Conservation (phyloP, 2,329 filamentous ascomycete genomes). For the Sarocladium oryzae region DNA sequence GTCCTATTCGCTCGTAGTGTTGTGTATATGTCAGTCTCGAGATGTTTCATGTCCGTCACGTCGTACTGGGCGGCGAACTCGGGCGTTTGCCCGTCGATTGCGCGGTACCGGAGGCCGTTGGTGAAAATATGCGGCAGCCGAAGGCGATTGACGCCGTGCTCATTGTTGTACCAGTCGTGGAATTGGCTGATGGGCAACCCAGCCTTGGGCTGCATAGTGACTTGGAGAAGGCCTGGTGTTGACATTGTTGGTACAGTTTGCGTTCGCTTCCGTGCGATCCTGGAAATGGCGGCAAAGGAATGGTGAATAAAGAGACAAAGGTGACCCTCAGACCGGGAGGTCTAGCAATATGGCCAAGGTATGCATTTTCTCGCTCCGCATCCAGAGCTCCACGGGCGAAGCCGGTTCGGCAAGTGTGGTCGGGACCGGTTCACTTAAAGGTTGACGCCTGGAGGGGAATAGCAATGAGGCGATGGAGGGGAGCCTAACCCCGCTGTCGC, state of each 20-base stretch:
- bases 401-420: conserved; percentile 3
- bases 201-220: conserved; percentile 75
- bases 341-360: background rate
- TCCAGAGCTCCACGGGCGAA: conserved; percentile 4
- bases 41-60: conserved; percentile 64
- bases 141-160: conserved; percentile 77
- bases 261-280: too few species aligned
- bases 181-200: conserved; percentile 63
- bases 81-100: conserved; percentile 55
- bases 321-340: background rate
- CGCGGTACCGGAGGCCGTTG: conserved; percentile 75
- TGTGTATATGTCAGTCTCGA: conserved; percentile 66
- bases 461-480: conserved; percentile 1
- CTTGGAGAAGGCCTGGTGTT: conserved; percentile 67
- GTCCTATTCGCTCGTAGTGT: conserved; percentile 53
- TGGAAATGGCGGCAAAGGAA: too few species aligned
- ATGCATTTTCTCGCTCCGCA: background rate
- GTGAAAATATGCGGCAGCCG: conserved; percentile 65
- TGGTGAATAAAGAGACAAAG: background rate
- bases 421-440: background rate
- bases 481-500: background rate
- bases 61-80: conserved; percentile 79
- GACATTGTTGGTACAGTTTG: conserved; percentile 22
- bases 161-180: conserved; percentile 92
- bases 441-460: background rate